Evolutionary conservation across 768 basidiomycete genomes (phyloP), one percentile per base, ranked within the genome.

Genomic region (Mycena rosella): DNA sequence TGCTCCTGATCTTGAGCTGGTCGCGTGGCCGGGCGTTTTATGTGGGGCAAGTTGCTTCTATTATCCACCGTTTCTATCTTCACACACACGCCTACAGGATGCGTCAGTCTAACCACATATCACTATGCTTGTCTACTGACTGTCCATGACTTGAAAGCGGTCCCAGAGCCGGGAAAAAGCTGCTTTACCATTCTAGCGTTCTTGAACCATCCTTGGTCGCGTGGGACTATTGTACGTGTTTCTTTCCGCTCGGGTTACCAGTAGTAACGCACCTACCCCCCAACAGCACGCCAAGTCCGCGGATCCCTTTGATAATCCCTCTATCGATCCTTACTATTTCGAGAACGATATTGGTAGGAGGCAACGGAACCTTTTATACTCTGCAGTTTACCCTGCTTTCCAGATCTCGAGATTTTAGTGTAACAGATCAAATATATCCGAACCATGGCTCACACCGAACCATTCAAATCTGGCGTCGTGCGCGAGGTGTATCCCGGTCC

Each of bases 171-270:
- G 0, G 82, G 81, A 0, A 85, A 84, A 70, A 78, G 74, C n/a
- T 88, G 87, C 67, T 52, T 84, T 26, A 80, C 83, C 0, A 44
- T 87, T 17, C 53, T 78, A 8, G 73, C 70, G 8, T 75, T 78
- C 0, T 68, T 79, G 20, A 84, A 85, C 59, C 83, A 87, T 55
- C 78, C 79, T 1, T 80, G 86, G 67, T 85, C 84, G 11, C 75
- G 86, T 17, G 87, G 88, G 2, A 79, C 83, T 0, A 83, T 88
- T 63, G 86, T 86, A 54, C 45, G 83, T 76, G 9, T 30, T 32
- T 38, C 17, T 3, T 18, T 47, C 20, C 24, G 5, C 14, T 27
- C 29, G 11, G n/a, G 5, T 29, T 22, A 34, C 42, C n/a, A 18
- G 18, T 53, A 4, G 29, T 32, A n/a, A n/a, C n/a, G n/a, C n/a